Conservation (phyloP, 2,329 filamentous ascomycete genomes). For the Stachybotrys chartarum region DNA sequence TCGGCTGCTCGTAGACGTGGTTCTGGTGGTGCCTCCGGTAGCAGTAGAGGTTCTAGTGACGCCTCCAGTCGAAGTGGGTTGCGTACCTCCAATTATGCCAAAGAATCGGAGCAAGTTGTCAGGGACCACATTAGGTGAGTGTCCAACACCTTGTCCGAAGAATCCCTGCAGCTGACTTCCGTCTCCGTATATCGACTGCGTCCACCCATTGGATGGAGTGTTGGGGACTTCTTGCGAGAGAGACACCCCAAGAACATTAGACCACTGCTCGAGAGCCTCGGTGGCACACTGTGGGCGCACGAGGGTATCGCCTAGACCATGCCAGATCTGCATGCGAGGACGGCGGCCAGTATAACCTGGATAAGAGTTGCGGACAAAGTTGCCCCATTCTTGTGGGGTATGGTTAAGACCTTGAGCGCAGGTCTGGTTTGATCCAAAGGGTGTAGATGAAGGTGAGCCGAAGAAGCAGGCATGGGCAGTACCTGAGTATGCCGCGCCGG, state of each 20-base stretch:
- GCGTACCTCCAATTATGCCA: neutral
- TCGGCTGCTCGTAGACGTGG: neutral
- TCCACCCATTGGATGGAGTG: constrained; percentile 18
- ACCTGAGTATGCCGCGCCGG: constrained; percentile 42
- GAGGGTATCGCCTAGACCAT: constrained; percentile 43
- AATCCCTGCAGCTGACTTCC: constrained; percentile 22
- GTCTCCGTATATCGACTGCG: constrained; percentile 23
- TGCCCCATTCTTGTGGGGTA: constrained; percentile 32
- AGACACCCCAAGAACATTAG: constrained; percentile 35
- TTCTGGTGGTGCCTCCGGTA: neutral
- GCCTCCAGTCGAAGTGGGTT: neutral
- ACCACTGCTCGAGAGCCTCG: constrained; percentile 51
- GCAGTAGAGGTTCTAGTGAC: neutral
- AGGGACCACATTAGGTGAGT: constrained; percentile 2
- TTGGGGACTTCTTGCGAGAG: constrained; percentile 13
- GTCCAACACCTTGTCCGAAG: constrained; percentile 19
- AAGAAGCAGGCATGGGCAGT: constrained; percentile 50
- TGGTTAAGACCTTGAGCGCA: constrained; percentile 43
- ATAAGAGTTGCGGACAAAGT: constrained; percentile 37
- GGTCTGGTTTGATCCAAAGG: constrained; percentile 44
- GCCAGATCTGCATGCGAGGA: constrained; percentile 53
- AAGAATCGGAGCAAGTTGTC: neutral
- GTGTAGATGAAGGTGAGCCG: constrained; percentile 28
- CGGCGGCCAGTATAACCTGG: constrained; percentile 39
- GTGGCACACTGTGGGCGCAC: constrained; percentile 47